These are phyloP conservation scores for Triticum timopheevii DNA, from an alignment of 176 grass and related monocot genomes.

Conservation along the genomic window DNA sequence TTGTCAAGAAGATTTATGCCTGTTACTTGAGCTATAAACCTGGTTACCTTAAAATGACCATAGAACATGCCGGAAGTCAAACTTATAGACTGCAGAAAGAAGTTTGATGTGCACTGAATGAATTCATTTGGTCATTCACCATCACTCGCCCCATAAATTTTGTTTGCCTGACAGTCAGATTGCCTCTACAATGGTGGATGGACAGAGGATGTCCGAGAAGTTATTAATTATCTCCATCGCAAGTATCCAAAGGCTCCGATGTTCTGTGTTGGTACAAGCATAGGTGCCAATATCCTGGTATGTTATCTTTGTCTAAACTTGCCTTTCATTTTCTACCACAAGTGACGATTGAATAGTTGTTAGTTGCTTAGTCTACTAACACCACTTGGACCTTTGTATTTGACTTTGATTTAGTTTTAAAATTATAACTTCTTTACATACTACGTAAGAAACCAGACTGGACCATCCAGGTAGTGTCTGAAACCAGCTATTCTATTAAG, in stretches of 20 bases:
- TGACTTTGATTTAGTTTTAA: not conserved
- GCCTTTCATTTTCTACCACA: not conserved
- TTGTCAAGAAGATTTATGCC: not conserved
- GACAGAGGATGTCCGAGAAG: constrained; percentile 85
- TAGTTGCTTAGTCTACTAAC: constrained; percentile 7
- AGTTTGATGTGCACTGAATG: constrained; percentile 20
- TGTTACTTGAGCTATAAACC: constrained; percentile 2
- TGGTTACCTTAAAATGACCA: constrained; percentile 1
- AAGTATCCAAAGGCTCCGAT: constrained; percentile 68
- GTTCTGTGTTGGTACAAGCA: constrained; percentile 93
- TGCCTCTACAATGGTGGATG: constrained; percentile 94
- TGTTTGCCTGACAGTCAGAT: constrained; percentile 70
- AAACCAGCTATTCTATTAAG: not conserved
- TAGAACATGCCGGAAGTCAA: not conserved
- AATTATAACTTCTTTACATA: not conserved
- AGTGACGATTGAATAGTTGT: not conserved
- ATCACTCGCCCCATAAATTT: constrained; percentile 25
- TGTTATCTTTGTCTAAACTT: not conserved
- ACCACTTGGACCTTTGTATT: not conserved
- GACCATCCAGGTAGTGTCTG: not conserved
- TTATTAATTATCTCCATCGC: constrained; percentile 79
- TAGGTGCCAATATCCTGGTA: constrained; percentile 99
- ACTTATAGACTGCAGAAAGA: not conserved
- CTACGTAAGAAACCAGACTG: not conserved
- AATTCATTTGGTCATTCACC: constrained; percentile 22